Evolutionary conservation across 2,329 filamentous ascomycete genomes (phyloP).

Genomic region (Diplodia scrobiculata): DNA sequence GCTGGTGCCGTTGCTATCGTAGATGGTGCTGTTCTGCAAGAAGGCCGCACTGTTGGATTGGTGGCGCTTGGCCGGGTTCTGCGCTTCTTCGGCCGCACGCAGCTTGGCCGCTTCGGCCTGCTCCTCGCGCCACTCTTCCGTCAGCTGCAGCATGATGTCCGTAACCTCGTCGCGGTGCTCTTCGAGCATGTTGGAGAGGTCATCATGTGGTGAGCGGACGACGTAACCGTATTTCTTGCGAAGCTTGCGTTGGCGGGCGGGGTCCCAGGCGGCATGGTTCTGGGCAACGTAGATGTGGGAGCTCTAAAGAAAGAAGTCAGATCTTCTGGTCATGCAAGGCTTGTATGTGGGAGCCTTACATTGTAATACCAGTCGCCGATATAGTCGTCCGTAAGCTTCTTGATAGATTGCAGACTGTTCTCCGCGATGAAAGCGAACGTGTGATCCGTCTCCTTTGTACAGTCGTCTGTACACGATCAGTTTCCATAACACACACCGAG

Average conservation of each 20-base stretch:
- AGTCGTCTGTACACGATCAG: conserved; percentile 49
- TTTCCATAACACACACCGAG: conserved; percentile 43
- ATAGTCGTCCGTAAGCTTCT: conserved; percentile 64
- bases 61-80: conserved; percentile 1
- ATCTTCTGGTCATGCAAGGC: neutral
- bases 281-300: conserved; percentile 76
- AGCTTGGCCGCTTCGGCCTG: conserved; percentile 4
- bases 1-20: conserved; percentile 10
- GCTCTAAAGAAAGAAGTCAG: conserved; percentile 49
- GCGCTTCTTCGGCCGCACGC: neutral
- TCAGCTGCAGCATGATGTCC: conserved; percentile 49
- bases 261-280: conserved; percentile 74
- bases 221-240: conserved; percentile 62
- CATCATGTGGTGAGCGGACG: conserved; percentile 49
- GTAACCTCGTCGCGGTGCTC: conserved; percentile 56
- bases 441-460: conserved; percentile 68
- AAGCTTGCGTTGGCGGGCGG: conserved; percentile 58
- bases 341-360: conserved; percentile 40
- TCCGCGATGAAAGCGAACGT: conserved; percentile 81
- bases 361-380: conserved; percentile 84
- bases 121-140: conserved; percentile 42
- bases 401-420: conserved; percentile 74
- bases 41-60: neutral
- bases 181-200: conserved; percentile 60
- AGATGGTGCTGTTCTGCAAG: neutral